phyloP scores from a whole-genome alignment of 768 basidiomycete genomes.

The Pisolithus albus region DNA sequence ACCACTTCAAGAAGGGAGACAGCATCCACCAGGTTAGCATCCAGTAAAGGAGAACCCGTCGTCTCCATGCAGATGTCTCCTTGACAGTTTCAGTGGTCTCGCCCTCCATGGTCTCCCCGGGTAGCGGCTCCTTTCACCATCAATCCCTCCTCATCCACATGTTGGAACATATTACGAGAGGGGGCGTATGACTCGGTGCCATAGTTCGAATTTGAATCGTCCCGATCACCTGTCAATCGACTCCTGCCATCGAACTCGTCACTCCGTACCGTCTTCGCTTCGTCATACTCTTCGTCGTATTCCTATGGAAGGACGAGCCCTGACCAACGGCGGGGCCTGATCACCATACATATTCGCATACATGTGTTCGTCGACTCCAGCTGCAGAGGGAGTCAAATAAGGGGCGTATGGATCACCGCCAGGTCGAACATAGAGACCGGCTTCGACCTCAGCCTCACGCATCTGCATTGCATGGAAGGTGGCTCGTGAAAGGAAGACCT shows the following conservation, averaged over 20 bases:
- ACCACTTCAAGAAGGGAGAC: constrained; percentile 51
- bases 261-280: constrained; percentile 62
- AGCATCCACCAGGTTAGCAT: constrained; percentile 91
- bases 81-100: constrained; percentile 85
- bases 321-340: constrained; percentile 71
- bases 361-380: constrained; percentile 32
- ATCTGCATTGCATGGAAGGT: constrained; percentile 80
- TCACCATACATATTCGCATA: constrained; percentile 42
- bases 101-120: constrained; percentile 80
- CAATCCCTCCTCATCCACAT: constrained; percentile 63
- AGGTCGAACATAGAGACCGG: constrained; percentile 52
- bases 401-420: constrained; percentile 71
- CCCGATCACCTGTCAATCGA: constrained; percentile 68
- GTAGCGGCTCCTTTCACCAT: constrained; percentile 77
- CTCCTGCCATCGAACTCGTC: constrained; percentile 80
- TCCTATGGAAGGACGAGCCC: constrained; percentile 79
- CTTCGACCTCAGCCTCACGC: constrained; percentile 69
- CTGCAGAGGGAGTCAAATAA: constrained; percentile 47
- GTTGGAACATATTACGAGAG: constrained; percentile 92
- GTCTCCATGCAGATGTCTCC: constrained; percentile 70
- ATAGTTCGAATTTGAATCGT: constrained; percentile 73
- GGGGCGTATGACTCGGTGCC: constrained; percentile 94
- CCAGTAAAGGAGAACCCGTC: constrained; percentile 88
- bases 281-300: constrained; percentile 76
- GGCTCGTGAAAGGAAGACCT: constrained; percentile 84